Evolutionary conservation across 73 alveolate species (phyloP), one percentile per base, ranked within the genome.

Genomic region (Effrenium voratum): DNA sequence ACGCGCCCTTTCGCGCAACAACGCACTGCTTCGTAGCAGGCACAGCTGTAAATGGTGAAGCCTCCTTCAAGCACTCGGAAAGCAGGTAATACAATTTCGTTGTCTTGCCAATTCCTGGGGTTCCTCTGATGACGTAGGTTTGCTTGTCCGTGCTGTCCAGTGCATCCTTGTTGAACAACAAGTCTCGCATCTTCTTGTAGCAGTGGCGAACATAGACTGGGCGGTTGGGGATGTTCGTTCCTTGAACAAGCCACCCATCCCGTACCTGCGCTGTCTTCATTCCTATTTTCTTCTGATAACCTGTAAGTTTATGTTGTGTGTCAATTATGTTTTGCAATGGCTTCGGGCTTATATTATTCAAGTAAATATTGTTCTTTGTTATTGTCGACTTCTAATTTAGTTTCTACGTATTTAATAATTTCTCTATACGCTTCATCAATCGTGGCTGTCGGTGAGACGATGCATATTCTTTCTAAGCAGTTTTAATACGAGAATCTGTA

Each of bases 91-190:
- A 45, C 66, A 79, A 45, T 66, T 40, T 79, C 44, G 90, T 79
- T 41, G 90, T 79, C 66, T 79, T 79, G 90, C 90, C 90, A 79
- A 79, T 79, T 26, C 90, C 90, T 36, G 90, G 90, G 36, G 90
- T 79, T 41, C 90, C 90, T n/a, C 41, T 79, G 90, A 79, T 43
- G 90, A 79, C 66, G 38, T 79, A 79, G 66, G 68, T 5, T 66
- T 79, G 90, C 68, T 79, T 79, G 90, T 79, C 90, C 1, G 41
- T 45, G 66, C 8, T 6, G 1, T 6, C 44, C 49, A 72, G 83
- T 47, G 45, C 13, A 0, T 72, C 83, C n/a, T 3, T 38, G 68
- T 13, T 43, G 66, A 79, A 79, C 90, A 79, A 79, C 68, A 79
- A 3, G 90, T 45, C 68, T 66, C 68, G 40, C 90, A 41, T 79